phyloP scores from a whole-genome alignment of 345 rosid species.

The Nephelium lappaceum region DNA sequence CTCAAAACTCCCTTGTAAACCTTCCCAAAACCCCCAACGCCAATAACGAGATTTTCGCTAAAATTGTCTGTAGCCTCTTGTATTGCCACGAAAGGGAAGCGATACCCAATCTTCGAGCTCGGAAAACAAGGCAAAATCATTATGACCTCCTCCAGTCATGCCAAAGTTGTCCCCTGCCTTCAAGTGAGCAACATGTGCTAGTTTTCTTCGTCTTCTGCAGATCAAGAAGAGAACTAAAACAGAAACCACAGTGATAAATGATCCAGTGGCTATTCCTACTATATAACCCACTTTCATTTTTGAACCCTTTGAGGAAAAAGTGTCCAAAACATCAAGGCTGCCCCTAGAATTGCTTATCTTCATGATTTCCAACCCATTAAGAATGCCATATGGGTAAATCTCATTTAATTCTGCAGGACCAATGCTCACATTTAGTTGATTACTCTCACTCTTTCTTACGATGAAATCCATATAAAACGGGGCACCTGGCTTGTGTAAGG shows the following conservation, averaged over 20 bases:
- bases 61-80: slow-evolving; percentile 64
- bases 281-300: slow-evolving; percentile 31
- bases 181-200: slow-evolving; percentile 26
- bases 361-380: slow-evolving; percentile 70
- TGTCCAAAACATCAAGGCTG: slow-evolving; percentile 49
- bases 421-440: slow-evolving; percentile 50
- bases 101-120: slow-evolving; percentile 55
- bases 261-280: slow-evolving; percentile 42
- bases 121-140: slow-evolving; percentile 41
- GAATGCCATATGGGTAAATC: slow-evolving; percentile 37
- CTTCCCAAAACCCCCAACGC: slow-evolving; percentile 76
- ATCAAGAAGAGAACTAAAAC: slow-evolving; percentile 29
- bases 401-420: slow-evolving; percentile 48
- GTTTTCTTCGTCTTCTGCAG: slow-evolving; percentile 37
- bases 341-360: slow-evolving; percentile 56
- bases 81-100: slow-evolving; percentile 50
- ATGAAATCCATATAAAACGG: slow-evolving; percentile 69
- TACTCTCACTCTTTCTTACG: slow-evolving; percentile 28
- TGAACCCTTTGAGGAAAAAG: slow-evolving; percentile 25
- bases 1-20: slow-evolving; percentile 63
- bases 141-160: slow-evolving; percentile 23
- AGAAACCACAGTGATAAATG: slow-evolving; percentile 28
- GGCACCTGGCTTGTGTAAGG: slow-evolving; percentile 39
- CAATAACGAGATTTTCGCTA: slow-evolving; percentile 51
- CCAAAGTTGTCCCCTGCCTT: slow-evolving; percentile 32